Percentiles rank a stretch among this genome's conserved stretches.
Evolutionary conservation across 1,284 basidiomycete genomes (phyloP).

Genomic region (Mycena citricolor): DNA sequence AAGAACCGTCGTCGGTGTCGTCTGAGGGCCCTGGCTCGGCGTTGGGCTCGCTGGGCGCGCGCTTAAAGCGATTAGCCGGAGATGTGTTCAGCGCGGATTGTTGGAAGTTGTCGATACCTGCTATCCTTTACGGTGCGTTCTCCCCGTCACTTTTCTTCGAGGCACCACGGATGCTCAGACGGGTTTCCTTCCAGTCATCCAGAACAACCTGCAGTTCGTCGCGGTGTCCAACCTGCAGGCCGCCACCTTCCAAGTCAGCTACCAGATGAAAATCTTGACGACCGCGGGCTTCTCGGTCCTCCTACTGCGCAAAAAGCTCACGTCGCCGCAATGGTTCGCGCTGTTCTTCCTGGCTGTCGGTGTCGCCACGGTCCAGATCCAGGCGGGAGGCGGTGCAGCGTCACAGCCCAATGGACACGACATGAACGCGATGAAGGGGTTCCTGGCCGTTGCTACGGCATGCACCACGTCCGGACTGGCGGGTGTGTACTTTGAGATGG

Average conservation of each 20-base stretch:
- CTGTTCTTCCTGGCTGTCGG: slow-evolving; percentile 86
- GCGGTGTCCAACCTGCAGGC: slow-evolving; percentile 90
- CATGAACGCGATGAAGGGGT: slow-evolving; percentile 87
- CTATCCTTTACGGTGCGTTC: slow-evolving; percentile 72
- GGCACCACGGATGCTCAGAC: too few species aligned
- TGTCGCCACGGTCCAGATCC: slow-evolving; percentile 92
- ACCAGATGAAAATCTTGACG: slow-evolving; percentile 96
- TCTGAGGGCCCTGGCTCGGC: slow-evolving; percentile 29
- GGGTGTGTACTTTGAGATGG: slow-evolving; percentile 98
- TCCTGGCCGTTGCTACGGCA: slow-evolving; percentile 83
- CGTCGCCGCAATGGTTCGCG: slow-evolving; percentile 78
- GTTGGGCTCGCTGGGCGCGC: slow-evolving; percentile 4
- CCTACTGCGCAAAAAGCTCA: slow-evolving; percentile 76
- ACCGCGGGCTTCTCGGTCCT: slow-evolving; percentile 91
- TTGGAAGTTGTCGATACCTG: slow-evolving; percentile 96
- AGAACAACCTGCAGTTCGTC: slow-evolving; percentile 95
- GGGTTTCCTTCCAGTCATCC: slow-evolving; percentile 55
- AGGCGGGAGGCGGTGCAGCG: slow-evolving; percentile 50
- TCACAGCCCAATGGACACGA: slow-evolving; percentile 36
- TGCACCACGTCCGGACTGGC: slow-evolving; percentile 98
- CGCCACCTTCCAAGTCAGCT: slow-evolving; percentile 89
- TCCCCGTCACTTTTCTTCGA: too few species aligned
- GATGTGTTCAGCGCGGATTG: slow-evolving; percentile 83
- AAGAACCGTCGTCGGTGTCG: slow-evolving; percentile 28
- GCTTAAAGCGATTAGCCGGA: slow-evolving; percentile 16